Evolutionary conservation across 164 flowering plant species (phyloP), one percentile per base, ranked within the genome.

Genomic region (Echeveria elegans): DNA sequence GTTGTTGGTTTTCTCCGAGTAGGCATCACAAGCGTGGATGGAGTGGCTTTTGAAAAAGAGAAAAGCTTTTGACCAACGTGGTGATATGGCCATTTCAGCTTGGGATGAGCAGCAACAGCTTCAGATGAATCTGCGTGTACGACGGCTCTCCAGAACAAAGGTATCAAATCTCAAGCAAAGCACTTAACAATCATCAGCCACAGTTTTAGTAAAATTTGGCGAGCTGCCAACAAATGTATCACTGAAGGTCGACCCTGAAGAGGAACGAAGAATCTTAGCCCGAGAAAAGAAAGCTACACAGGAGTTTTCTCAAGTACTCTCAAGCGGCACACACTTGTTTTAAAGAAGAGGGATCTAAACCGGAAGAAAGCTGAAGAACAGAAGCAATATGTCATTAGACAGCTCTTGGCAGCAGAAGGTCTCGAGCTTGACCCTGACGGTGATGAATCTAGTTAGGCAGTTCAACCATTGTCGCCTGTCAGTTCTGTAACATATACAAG

Each of bases 1-100:
- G 10, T 29, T 32, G 37, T 7, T 21, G 5, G 32, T 62, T 18
- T 66, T 14, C 53, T 71, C 63, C 16, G 74, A 6, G 41, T 72
- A 94, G 99, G 99, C 97, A 72, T 94, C 97, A 66, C 83, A 89
- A 88, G 93, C 99, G 75, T 94, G 99, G 99, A 88, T 87, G 95
- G 99, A 91, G 69, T 91, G 97, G 96, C 81, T 94, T 18, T 72
- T 94, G 45, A 94, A 89, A 71, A 94, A 91, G 71, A 77, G 95
- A 62, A 89, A 85, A 76, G 97, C 99, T 59, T 94, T 91, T 79
- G 99, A 94, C 79, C 99, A 88, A 75, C 83, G 97, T 47, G 99
- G 97, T 79, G 99, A 94, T 71, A 86, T 89, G 97, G 99, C 99
- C 2, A 80, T 89, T 71, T 82, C 93, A 59, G 93, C 97, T 69